Evolutionary conservation across 306 rosid genomes (phyloP).

Genomic region (Trifolium dubium): DNA sequence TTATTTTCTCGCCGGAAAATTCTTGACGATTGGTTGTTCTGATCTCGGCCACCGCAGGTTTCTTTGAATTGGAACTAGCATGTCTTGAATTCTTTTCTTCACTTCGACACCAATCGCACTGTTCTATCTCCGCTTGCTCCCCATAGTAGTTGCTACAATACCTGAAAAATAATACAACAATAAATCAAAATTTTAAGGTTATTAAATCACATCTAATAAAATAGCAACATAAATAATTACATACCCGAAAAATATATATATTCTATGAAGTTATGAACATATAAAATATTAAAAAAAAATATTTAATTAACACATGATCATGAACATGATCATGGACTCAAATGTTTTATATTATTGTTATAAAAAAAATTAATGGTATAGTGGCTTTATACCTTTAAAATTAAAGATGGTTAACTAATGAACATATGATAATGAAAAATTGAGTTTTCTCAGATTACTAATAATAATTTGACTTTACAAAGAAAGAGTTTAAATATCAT

Average conservation of each 20-base stretch:
- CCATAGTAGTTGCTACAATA: conserved; percentile 93
- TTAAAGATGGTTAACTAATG: background rate
- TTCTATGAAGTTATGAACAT: background rate
- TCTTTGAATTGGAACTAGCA: conserved; percentile 48
- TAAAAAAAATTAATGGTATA: too few species aligned
- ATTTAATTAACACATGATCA: background rate
- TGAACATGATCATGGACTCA: background rate
- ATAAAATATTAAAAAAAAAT: background rate
- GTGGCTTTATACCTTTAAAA: background rate
- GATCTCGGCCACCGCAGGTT: conserved; percentile 36
- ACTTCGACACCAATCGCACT: conserved; percentile 95
- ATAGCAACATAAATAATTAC: background rate
- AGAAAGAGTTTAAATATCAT: too few species aligned
- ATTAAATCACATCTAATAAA: conserved; percentile 28
- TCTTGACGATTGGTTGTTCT: conserved; percentile 64
- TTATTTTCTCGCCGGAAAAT: conserved; percentile 65
- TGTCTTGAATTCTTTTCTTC: conserved; percentile 65
- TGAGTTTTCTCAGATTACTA: too few species aligned
- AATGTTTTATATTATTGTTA: background rate
- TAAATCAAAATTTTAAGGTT: conserved; percentile 22
- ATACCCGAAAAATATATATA: background rate
- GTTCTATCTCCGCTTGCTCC: conserved; percentile 68
- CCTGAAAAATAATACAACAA: conserved; percentile 41
- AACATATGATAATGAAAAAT: too few species aligned
- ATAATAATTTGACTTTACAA: too few species aligned